Conservation (phyloP, 1,139 yeast species). For the Hemisphaericaspora xylanilytica region DNA sequence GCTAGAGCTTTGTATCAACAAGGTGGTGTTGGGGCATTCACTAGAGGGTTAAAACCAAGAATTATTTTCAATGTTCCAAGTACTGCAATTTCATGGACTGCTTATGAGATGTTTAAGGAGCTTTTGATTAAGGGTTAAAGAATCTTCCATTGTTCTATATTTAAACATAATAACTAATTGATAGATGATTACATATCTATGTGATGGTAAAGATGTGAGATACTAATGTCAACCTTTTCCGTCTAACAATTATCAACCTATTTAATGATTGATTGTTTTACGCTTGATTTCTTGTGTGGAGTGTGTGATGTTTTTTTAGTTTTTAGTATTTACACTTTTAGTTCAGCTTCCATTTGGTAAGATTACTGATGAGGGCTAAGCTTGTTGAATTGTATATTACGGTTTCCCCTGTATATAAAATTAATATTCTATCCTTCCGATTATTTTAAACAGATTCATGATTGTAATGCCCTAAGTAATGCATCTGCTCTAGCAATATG, state of each 20-base stretch:
- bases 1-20: conserved; percentile 62
- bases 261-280: conserved; percentile 1
- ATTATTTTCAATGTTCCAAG: conserved; percentile 92
- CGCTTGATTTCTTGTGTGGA: neutral
- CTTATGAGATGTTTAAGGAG: conserved; percentile 95
- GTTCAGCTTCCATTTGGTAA: neutral
- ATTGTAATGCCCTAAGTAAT: conserved; percentile 22
- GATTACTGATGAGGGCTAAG: neutral
- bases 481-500: conserved; percentile 33
- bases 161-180: neutral
- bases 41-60: conserved; percentile 87
- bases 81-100: conserved; percentile 97
- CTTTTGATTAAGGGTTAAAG: conserved; percentile 35
- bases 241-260: conserved; percentile 1
- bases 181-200: neutral
- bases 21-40: conserved; percentile 70
- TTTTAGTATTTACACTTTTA: neutral
- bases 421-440: no score
- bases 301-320: neutral
- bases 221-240: neutral
- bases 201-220: neutral
- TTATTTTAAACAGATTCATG: no score
- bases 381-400: conserved; percentile 1
- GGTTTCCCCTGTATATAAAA: conserved; percentile 3
- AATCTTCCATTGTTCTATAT: neutral